Percentiles rank a stretch among this genome's conserved stretches.
phyloP scores from a whole-genome alignment of 257 asterid genomes.

The Gardenia jasminoides region DNA sequence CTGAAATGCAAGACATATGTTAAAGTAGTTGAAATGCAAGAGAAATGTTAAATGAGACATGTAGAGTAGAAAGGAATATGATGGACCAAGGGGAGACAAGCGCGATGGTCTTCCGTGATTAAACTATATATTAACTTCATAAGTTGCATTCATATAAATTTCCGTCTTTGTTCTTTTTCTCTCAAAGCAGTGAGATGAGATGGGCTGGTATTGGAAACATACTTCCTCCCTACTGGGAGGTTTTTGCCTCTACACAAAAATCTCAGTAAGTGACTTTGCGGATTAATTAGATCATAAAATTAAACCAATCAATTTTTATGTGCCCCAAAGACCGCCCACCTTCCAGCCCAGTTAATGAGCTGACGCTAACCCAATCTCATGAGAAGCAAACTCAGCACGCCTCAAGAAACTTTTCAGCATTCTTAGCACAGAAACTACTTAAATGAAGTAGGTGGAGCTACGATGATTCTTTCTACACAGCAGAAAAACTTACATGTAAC shows the following conservation, averaged over 20 bases:
- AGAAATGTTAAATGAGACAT: neutral
- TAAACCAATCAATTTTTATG: neutral
- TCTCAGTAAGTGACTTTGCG: neutral
- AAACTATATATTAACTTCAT: neutral
- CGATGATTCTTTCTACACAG: neutral
- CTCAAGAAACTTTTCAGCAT: neutral
- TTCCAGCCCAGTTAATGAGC: too few relatives aligned
- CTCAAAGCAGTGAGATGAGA: neutral
- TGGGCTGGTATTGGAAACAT: neutral
- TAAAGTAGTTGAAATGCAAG: slow-evolving; percentile 27
- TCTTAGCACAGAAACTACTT: neutral
- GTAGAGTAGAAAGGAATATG: neutral
- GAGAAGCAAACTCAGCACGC: too few relatives aligned
- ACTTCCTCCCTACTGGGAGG: neutral
- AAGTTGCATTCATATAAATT: neutral
- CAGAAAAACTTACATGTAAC: neutral
- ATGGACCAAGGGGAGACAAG: neutral
- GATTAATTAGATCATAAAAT: neutral
- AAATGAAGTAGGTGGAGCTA: neutral
- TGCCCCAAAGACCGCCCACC: too few relatives aligned
- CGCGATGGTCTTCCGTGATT: neutral
- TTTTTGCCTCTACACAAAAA: neutral
- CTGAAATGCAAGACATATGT: slow-evolving; percentile 29
- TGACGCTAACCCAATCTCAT: too few relatives aligned
- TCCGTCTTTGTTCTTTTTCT: neutral